A percentile compares a stretch with the other conserved stretches of the same genome.
phyloP scores from a whole-genome alignment of 768 basidiomycete species.

The Serendipita vermifera region DNA sequence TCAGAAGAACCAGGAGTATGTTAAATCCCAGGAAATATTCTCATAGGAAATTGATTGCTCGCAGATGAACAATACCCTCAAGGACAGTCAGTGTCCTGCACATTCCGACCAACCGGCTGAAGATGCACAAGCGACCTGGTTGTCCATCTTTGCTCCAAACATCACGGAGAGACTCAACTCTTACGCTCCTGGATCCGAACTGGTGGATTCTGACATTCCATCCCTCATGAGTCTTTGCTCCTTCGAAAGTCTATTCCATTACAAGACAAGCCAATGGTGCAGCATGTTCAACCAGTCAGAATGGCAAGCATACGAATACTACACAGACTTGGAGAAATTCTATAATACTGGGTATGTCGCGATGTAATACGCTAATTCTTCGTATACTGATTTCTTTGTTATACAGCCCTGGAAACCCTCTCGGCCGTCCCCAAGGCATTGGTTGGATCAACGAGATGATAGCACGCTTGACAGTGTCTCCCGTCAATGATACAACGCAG shows the following conservation, averaged over 20 bases:
- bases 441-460: conserved; percentile 86
- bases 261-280: conserved; percentile 52
- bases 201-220: conserved; percentile 41
- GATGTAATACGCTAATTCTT: background rate
- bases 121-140: conserved; percentile 32
- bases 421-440: conserved; percentile 70
- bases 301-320: conserved; percentile 55
- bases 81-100: conserved; percentile 27
- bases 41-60: background rate
- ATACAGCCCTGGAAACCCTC: conserved; percentile 46
- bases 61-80: conserved; percentile 47
- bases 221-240: conserved; percentile 62
- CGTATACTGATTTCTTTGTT: background rate
- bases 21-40: background rate
- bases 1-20: conserved; percentile 45
- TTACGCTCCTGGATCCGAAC: conserved; percentile 34
- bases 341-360: conserved; percentile 54
- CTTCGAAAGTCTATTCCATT: conserved; percentile 56
- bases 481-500: conserved; percentile 56
- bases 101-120: background rate
- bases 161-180: conserved; percentile 48
- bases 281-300: conserved; percentile 49
- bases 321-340: conserved; percentile 61
- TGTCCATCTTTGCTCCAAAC: conserved; percentile 37
- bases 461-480: conserved; percentile 53